These are phyloP conservation scores for Fusarium cicatricum DNA, from an alignment of 2,329 filamentous ascomycete genomes.

Conservation along the genomic window DNA sequence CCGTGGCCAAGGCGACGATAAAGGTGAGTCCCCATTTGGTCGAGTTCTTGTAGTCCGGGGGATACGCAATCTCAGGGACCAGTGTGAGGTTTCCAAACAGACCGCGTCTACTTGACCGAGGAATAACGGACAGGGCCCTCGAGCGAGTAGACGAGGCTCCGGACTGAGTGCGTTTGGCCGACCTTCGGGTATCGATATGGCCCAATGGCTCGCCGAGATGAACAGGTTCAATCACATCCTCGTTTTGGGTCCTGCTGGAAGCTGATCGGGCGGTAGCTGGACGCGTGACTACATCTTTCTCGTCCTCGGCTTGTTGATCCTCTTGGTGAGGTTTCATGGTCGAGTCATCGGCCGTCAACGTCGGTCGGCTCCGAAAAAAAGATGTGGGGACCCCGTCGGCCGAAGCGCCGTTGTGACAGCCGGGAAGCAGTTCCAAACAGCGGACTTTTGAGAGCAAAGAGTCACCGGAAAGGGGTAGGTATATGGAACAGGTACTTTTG, in stretches of 20 bases:
- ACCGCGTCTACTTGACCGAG: slow-evolving; percentile 67
- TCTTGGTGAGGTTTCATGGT: slow-evolving; percentile 23
- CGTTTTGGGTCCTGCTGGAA: slow-evolving; percentile 19
- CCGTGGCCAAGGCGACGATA: slow-evolving; percentile 78
- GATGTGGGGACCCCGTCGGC: slow-evolving; percentile 32
- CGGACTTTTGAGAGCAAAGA: too few species aligned
- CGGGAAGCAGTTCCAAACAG: too few species aligned
- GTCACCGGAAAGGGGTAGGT: too few species aligned
- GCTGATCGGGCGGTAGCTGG: slow-evolving; percentile 23
- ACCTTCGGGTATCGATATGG: slow-evolving; percentile 34
- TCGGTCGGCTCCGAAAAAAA: slow-evolving; percentile 32
- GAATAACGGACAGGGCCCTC: slow-evolving; percentile 50
- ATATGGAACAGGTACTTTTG: too few species aligned
- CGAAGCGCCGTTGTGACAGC: slow-evolving; percentile 4
- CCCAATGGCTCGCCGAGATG: slow-evolving; percentile 35
- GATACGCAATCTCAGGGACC: slow-evolving; percentile 80
- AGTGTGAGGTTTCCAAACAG: slow-evolving; percentile 75
- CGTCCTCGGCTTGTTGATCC: slow-evolving; percentile 25
- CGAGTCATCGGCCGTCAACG: not conserved
- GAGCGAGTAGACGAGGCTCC: slow-evolving; percentile 52
- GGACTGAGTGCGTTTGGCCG: slow-evolving; percentile 38
- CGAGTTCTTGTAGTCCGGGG: slow-evolving; percentile 74
- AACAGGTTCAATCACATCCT: slow-evolving; percentile 32
- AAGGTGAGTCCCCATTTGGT: slow-evolving; percentile 88
- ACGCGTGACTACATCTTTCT: slow-evolving; percentile 4